These are phyloP conservation scores for Blepharisma stoltei DNA, from an alignment of 73 alveolate species.

Conservation along the genomic window DNA sequence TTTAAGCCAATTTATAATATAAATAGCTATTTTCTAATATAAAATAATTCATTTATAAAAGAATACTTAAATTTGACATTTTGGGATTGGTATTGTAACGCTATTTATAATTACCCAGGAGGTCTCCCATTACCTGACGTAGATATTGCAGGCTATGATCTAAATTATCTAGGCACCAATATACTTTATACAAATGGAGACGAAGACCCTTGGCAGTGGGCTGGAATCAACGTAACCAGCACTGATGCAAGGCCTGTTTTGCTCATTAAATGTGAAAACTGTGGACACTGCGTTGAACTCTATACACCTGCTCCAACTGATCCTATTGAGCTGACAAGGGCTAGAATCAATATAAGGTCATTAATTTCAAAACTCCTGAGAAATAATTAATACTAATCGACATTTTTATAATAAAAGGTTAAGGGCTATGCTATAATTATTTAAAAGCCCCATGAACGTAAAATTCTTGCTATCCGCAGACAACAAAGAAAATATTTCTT, in stretches of 20 bases:
- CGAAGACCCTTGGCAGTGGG: conserved; percentile 83
- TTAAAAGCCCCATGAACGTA: too few species aligned
- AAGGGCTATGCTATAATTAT: too few species aligned
- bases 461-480: too few species aligned
- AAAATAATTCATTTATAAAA: too few species aligned
- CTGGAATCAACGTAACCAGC: conserved; percentile 43
- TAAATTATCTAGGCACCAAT: conserved; percentile 53
- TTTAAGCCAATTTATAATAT: too few species aligned
- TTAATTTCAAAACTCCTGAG: conserved; percentile 7
- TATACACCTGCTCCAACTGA: conserved; percentile 66
- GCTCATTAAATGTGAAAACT: conserved; percentile 61
- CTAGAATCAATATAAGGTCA: conserved; percentile 38
- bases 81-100: conserved; percentile 18
- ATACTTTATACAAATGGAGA: conserved; percentile 58
- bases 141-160: conserved; percentile 40
- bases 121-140: too few species aligned
- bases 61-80: conserved; percentile 12
- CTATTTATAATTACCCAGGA: too few species aligned
- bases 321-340: conserved; percentile 48
- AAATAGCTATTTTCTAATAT: too few species aligned
- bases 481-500: too few species aligned
- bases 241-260: conserved; percentile 44
- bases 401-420: too few species aligned
- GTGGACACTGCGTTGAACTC: conserved; percentile 81
- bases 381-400: not conserved